Conservation (phyloP, 306 rosid genomes). For the Vigna unguiculata region DNA sequence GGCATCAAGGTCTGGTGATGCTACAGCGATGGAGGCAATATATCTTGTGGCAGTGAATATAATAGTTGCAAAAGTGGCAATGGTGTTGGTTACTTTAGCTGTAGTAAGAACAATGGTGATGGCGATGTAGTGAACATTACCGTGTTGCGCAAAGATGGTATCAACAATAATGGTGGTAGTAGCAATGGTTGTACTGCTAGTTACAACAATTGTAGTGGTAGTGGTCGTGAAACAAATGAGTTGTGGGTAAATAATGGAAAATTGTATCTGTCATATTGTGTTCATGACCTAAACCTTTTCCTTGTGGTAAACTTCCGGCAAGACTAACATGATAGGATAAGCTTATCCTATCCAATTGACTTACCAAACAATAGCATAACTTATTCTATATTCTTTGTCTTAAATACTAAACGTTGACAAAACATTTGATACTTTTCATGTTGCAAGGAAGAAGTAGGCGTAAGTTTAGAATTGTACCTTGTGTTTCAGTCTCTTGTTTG, state of each 20-base stretch:
- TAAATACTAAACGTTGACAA: neutral
- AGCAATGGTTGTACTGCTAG: too few species aligned
- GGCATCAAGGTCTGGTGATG: too few species aligned
- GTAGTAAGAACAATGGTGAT: neutral
- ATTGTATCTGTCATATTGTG: neutral
- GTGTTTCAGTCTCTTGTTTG: conserved; percentile 34
- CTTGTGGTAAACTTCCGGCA: neutral
- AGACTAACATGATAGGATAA: neutral
- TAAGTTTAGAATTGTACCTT: neutral
- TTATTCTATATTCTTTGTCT: neutral
- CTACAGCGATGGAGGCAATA: too few species aligned
- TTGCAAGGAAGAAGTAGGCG: neutral
- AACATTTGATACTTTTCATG: neutral
- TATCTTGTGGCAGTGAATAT: too few species aligned
- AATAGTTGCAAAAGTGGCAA: too few species aligned
- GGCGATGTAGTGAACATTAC: neutral
- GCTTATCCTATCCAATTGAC: neutral
- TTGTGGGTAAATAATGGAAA: neutral
- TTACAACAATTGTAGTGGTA: neutral
- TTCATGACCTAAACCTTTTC: neutral
- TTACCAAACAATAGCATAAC: neutral
- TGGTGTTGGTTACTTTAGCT: neutral
- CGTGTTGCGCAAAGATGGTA: neutral
- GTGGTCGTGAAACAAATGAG: neutral
- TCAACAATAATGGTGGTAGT: too few species aligned